These are phyloP conservation scores for Cephalotrichum gorgonifer DNA, from an alignment of 2,329 filamentous ascomycete genomes.

Conservation along the genomic window DNA sequence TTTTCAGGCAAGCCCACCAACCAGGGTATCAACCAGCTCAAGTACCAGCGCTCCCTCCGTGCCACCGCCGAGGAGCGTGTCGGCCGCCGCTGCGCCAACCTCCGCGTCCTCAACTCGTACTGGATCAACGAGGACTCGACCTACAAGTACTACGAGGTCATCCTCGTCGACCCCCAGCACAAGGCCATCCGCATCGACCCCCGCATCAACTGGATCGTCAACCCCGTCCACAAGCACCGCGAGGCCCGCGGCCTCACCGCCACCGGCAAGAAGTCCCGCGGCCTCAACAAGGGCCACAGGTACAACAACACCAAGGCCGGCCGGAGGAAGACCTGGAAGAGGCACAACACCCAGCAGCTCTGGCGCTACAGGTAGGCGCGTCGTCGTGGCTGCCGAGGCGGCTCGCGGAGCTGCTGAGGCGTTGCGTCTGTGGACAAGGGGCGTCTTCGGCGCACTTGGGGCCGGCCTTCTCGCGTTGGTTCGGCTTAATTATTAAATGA, in stretches of 20 bases:
- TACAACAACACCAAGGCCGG: slow-evolving; percentile 98
- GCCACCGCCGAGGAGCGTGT: slow-evolving; percentile 99
- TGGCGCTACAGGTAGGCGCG: slow-evolving; percentile 83
- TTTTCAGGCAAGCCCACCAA: slow-evolving; percentile 95
- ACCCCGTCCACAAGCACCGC: slow-evolving; percentile 99
- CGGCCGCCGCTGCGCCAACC: slow-evolving; percentile 95
- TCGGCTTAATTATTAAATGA: no score
- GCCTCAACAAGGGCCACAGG: slow-evolving; percentile 97
- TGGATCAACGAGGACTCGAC: slow-evolving; percentile 99
- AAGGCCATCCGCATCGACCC: slow-evolving; percentile 98
- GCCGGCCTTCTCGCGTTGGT: background rate
- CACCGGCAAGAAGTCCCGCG: slow-evolving; percentile 98
- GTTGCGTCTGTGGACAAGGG: background rate
- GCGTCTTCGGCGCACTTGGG: background rate
- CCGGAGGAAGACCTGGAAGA: slow-evolving; percentile 99
- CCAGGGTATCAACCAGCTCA: slow-evolving; percentile 99
- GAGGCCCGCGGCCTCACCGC: slow-evolving; percentile 94
- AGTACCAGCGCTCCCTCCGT: slow-evolving; percentile 99
- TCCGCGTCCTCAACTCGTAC: slow-evolving; percentile 99
- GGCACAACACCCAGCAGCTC: slow-evolving; percentile 97
- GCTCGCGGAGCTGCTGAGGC: background rate
- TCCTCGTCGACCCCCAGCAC: slow-evolving; percentile 99
- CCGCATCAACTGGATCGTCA: slow-evolving; percentile 99
- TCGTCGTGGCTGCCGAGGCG: background rate
- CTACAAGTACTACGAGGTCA: slow-evolving; percentile 99